A percentile compares a stretch with the other conserved stretches of the same genome.
Conservation (phyloP, 169 alveolate genomes). For the Neospora caninum region DNA sequence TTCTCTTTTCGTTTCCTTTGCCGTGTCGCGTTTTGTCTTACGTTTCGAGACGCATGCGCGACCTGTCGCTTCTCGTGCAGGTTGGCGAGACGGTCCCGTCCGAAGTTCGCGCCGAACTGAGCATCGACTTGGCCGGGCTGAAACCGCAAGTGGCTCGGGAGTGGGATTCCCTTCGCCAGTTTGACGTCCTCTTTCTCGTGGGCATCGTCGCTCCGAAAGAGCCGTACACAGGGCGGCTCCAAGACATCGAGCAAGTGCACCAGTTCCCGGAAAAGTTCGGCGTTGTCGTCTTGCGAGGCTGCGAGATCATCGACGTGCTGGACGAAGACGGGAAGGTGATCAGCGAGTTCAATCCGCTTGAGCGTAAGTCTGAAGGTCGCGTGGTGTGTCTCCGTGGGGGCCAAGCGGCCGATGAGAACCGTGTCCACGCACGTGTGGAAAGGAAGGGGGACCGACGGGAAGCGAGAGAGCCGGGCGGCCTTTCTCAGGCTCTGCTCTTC, state of each 20-base stretch:
- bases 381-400: no score
- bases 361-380: slow-evolving; percentile 37
- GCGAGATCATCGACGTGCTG: slow-evolving; percentile 59
- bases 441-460: background rate
- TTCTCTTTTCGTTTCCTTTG: no score
- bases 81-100: slow-evolving; percentile 69
- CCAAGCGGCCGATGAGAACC: no score
- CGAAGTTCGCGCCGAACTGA: slow-evolving; percentile 72
- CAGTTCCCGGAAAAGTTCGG: slow-evolving; percentile 66
- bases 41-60: background rate
- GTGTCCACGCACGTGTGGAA: no score
- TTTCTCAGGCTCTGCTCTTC: no score
- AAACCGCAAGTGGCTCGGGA: slow-evolving; percentile 43
- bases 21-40: no score
- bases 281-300: slow-evolving; percentile 66
- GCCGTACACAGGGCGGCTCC: background rate
- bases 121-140: slow-evolving; percentile 23
- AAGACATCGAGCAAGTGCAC: slow-evolving; percentile 14
- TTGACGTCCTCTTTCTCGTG: slow-evolving; percentile 58
- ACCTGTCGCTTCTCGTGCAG: slow-evolving; percentile 8
- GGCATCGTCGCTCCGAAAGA: slow-evolving; percentile 44
- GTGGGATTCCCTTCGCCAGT: slow-evolving; percentile 64
- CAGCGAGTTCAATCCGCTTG: slow-evolving; percentile 53
- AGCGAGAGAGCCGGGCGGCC: no score
- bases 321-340: slow-evolving; percentile 69